Evolutionary conservation across 2,329 filamentous ascomycete genomes (phyloP), one percentile per base, ranked within the genome.

Genomic region (Penicillium sp.): DNA sequence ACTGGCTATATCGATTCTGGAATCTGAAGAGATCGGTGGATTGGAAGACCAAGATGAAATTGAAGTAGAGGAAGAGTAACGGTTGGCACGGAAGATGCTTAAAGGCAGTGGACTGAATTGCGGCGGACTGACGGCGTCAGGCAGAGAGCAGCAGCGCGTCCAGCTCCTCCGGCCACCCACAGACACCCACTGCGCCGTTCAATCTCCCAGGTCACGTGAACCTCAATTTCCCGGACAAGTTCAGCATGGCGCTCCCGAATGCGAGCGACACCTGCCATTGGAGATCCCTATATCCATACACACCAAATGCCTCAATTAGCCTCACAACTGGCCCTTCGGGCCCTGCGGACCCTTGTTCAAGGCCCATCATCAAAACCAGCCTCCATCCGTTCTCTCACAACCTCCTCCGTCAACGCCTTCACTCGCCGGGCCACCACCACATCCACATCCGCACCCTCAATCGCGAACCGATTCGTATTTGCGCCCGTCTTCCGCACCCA

Each of bases 281-380:
- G 26, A 25, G 48, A 51, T 47, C 55, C 46, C 53, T 47, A 39
- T 33, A 59, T 18, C 34, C 35, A 39, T 26, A n/a, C 35, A 51
- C 7, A 11, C 29, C 7, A 51, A 53, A 68, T 69, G 60, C 62
- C 69, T 8, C 66, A 67, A 27, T 49, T 64, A 46, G 57, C 64
- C 43, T 61, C 65, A 5, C 64, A 65, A 8, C 56, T 69, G 39
- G 59, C 66, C 39, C 65, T 69, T 40, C 58, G 64, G 52, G 62
- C 61, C 49, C 55, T 70, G 45, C 63, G 66, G 53, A 63, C 63
- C 27, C 55, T 71, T 9, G 50, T 59, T 37, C 58, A 60, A 34
- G 62, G 61, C 28, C 67, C 56, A 35, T 46, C 54, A 29, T 39
- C 47, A 25, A 50, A 48, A 47, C 55, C 49, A 18, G 56, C 45